These are phyloP conservation scores for Camelina neglecta DNA, from an alignment of 345 rosid species.

Conservation along the genomic window DNA sequence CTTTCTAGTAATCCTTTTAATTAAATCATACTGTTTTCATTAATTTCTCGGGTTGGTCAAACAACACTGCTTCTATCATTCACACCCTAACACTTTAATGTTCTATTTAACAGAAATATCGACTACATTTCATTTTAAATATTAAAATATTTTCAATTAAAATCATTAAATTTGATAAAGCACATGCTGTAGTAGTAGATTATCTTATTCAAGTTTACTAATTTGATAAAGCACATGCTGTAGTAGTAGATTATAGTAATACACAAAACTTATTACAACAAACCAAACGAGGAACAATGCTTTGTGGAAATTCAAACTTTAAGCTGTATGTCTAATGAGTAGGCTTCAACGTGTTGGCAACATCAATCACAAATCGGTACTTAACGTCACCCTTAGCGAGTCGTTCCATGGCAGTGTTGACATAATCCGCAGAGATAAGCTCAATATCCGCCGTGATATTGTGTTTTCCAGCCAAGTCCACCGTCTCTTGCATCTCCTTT, in stretches of 20 bases:
- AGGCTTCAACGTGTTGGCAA: conserved; percentile 55
- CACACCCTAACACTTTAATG: background rate
- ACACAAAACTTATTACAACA: background rate
- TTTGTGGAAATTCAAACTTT: background rate
- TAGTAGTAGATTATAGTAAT: background rate
- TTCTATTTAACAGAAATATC: too few relatives aligned
- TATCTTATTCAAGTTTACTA: background rate
- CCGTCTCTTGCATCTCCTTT: conserved; percentile 67
- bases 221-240: background rate
- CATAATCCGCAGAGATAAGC: conserved; percentile 53
- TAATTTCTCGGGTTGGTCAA: background rate
- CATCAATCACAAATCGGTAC: conserved; percentile 65
- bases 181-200: background rate
- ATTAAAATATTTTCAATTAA: background rate
- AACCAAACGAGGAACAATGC: background rate
- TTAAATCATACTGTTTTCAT: background rate
- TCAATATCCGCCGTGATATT: conserved; percentile 57
- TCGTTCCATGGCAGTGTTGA: conserved; percentile 61
- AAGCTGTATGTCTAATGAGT: background rate
- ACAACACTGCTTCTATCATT: conserved; percentile 10
- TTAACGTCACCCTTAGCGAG: conserved; percentile 51
- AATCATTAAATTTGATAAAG: background rate
- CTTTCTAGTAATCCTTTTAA: background rate
- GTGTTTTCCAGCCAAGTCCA: conserved; percentile 59
- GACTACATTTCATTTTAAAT: too few relatives aligned